Conservation (phyloP, 2,329 filamentous ascomycete species). For the Beauveria brongniartii region DNA sequence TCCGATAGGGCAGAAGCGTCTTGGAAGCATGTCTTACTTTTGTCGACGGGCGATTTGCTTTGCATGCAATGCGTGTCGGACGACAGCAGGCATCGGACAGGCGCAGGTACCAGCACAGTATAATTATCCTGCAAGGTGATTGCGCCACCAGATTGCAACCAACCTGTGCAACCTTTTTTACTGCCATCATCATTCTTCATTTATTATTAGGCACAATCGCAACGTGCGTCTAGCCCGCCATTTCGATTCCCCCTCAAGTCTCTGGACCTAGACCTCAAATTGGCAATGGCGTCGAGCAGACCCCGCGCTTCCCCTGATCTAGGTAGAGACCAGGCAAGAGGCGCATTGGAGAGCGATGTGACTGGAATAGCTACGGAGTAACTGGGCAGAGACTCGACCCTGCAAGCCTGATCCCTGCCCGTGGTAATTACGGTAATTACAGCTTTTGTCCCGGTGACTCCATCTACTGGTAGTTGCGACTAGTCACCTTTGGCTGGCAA, state of each 20-base stretch:
- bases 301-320: conserved; percentile 1
- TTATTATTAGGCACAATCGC: neutral
- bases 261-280: neutral
- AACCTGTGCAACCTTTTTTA: neutral
- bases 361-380: too few species aligned
- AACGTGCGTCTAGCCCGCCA: neutral
- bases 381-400: neutral
- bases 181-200: too few species aligned
- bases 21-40: too few species aligned
- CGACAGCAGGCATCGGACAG: neutral
- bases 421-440: conserved; percentile 20
- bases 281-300: neutral
- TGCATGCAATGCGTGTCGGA: neutral
- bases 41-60: too few species aligned
- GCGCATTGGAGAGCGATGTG: neutral
- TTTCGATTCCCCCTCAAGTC: neutral
- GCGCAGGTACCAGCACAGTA: neutral
- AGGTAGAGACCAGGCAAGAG: neutral
- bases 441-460: neutral
- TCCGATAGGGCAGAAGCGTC: too few species aligned
- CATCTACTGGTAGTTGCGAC: neutral
- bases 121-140: conserved; percentile 4
- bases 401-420: conserved; percentile 5
- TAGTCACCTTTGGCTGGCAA: neutral
- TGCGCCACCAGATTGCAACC: conserved; percentile 4